Base-by-base conservation (phyloP, 106 monocot genomes). In the Triglochin maritima region DNA sequence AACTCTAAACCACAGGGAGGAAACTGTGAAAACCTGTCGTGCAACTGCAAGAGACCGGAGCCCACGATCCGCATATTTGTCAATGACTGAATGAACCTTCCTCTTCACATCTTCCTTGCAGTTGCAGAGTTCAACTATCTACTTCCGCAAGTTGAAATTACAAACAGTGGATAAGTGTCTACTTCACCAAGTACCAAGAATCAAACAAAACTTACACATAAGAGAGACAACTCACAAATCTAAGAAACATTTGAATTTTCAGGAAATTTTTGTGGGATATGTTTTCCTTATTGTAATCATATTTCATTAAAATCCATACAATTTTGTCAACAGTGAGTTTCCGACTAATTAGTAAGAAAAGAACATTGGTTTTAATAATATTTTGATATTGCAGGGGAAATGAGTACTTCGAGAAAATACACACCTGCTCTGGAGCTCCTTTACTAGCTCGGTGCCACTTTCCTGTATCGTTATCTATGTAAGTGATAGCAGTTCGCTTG, bases 61-160 rank as follows among this genome's bases (percentile, higher is more conserved):
- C 14, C 84, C 87, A 13, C 84, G 74, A 7, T 87, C 77, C 7
- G 87, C 87, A 57, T 75, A 87, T 50, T 70, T 79, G 59, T 74
- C 76, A 63, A 87, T 87, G 44, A 79, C 70, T 10, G 47, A 46
- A 70, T 87, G 81, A 54, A 81, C 84, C 54, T 67, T 74, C 44
- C 48, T 78, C 72, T 17, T 79, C 6, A 10, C 56, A 10, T 84
- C 79, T 6, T 67, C 69, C 6, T 50, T 63, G 46, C 79, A 9
- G 72, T 74, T 78, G 81, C 87, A 84, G 4, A 87, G 78, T 9
- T 84, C 76, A 49, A 87, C 74, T 70, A 87, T 87, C 86, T 83
- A 29, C 29, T 29, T 29, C 29, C 29, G 29, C 29, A 29, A 29
- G 29, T 29, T 29, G 29, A 29, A 29, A 29, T 29, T 29, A 29